phyloP scores from a whole-genome alignment of 2,329 filamentous ascomycete genomes.

The Aspergillus luchuensis region DNA sequence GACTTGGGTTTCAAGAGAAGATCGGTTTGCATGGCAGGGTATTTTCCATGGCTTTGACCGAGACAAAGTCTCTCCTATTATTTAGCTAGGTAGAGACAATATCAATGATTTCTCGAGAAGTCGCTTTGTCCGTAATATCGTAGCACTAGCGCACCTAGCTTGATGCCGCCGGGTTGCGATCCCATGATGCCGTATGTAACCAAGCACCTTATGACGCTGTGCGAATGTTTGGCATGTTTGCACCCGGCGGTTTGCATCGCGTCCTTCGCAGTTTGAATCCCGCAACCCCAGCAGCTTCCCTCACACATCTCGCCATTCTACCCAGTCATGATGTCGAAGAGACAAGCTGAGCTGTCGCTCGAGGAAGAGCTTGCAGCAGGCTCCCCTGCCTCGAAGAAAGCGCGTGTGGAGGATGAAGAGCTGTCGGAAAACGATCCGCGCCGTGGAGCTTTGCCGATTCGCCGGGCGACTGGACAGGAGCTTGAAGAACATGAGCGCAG shows the following conservation, averaged over 20 bases:
- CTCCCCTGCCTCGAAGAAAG: conserved; percentile 50
- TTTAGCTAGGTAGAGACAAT: conserved; percentile 19
- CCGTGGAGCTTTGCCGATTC: conserved; percentile 30
- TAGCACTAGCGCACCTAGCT: neutral
- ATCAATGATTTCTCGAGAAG: conserved; percentile 16
- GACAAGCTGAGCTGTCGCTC: conserved; percentile 48
- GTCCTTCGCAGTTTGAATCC: conserved; percentile 24
- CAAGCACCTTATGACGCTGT: conserved; percentile 14
- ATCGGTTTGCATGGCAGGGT: conserved; percentile 27
- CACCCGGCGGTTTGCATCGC: conserved; percentile 22
- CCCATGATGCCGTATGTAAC: conserved; percentile 3
- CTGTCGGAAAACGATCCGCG: conserved; percentile 28
- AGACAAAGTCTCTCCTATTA: conserved; percentile 15
- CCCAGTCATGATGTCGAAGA: conserved; percentile 47
- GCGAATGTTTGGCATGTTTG: conserved; percentile 33
- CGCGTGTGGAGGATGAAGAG: conserved; percentile 41
- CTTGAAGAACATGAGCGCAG: conserved; percentile 41
- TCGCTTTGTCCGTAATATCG: neutral
- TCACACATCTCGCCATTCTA: conserved; percentile 5
- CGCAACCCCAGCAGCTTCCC: conserved; percentile 16
- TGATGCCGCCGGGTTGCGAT: neutral
- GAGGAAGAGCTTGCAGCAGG: conserved; percentile 37
- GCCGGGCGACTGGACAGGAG: conserved; percentile 32
- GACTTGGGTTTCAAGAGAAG: conserved; percentile 25
- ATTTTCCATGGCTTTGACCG: conserved; percentile 23